Evolutionary conservation across 2,329 filamentous ascomycete genomes (phyloP).

Genomic region (Alternaria sp.): DNA sequence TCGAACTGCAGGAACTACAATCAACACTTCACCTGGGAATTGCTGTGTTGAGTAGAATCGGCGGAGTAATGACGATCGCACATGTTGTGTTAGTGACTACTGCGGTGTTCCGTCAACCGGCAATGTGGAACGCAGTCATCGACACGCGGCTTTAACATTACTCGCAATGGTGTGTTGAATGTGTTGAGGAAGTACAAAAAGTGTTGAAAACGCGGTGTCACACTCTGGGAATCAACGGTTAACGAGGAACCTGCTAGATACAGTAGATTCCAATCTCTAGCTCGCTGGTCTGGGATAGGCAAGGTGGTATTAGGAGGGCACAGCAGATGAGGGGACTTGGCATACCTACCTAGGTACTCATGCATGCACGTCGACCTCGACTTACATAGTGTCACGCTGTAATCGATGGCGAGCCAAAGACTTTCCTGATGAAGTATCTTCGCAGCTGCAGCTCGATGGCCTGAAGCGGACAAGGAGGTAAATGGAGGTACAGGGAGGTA

Average conservation of each 20-base stretch:
- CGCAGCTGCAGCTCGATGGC: neutral
- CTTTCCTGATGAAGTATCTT: neutral
- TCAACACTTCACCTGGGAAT: neutral
- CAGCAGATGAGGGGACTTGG: neutral
- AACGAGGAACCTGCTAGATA: neutral
- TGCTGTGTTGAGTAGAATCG: neutral
- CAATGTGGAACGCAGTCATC: neutral
- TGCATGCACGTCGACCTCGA: neutral
- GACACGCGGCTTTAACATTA: neutral
- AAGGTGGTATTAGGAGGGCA: neutral
- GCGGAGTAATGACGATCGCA: neutral
- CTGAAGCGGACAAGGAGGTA: neutral
- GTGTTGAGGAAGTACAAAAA: neutral
- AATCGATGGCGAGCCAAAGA: neutral
- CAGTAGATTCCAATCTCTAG: neutral
- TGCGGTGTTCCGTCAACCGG: neutral
- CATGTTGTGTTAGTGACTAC: neutral
- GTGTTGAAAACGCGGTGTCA: neutral
- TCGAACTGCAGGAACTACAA: neutral
- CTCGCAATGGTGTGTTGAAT: neutral
- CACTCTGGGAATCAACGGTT: neutral
- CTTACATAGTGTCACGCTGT: neutral
- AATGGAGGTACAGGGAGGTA: neutral
- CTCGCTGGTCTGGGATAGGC: neutral
- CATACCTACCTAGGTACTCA: no score